These are phyloP conservation scores for Casuarina equisetifolia DNA, from an alignment of 306 rosid species.

Conservation along the genomic window DNA sequence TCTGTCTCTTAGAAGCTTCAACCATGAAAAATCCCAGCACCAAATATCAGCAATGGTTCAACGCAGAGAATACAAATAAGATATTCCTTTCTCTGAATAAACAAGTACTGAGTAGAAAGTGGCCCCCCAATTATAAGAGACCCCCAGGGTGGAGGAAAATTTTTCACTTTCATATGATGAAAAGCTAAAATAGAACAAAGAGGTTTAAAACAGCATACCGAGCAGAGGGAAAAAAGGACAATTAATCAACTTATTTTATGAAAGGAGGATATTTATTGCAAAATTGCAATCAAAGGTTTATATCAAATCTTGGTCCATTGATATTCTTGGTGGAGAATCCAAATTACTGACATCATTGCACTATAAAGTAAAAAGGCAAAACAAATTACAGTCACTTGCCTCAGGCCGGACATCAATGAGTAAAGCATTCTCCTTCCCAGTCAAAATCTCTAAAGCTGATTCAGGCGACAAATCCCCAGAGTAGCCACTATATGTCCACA, in stretches of 20 bases:
- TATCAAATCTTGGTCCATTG: constrained; percentile 5
- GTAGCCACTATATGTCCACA: constrained; percentile 75
- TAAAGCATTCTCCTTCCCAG: constrained; percentile 60
- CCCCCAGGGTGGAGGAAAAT: neutral
- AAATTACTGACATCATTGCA: constrained; percentile 19
- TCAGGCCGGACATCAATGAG: constrained; percentile 84
- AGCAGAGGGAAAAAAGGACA: neutral
- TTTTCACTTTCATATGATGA: neutral
- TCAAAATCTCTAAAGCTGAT: constrained; percentile 68
- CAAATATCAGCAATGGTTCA: constrained; percentile 26
- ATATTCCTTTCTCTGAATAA: neutral
- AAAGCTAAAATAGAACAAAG: constrained; percentile 4
- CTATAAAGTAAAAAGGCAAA: constrained; percentile 36
- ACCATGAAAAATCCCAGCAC: constrained; percentile 21
- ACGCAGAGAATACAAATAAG: constrained; percentile 10
- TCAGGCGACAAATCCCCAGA: constrained; percentile 89
- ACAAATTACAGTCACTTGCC: constrained; percentile 59
- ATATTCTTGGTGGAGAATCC: constrained; percentile 1
- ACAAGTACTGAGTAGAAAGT: neutral
- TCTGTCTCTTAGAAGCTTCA: constrained; percentile 70
- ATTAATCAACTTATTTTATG: neutral
- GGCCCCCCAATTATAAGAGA: neutral
- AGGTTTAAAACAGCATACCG: constrained; percentile 2
- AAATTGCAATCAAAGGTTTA: constrained; percentile 19
- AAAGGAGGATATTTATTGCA: neutral